These are phyloP conservation scores for Colletotrichum sp. DNA, from an alignment of 2,329 filamentous ascomycete species.

Conservation along the genomic window DNA sequence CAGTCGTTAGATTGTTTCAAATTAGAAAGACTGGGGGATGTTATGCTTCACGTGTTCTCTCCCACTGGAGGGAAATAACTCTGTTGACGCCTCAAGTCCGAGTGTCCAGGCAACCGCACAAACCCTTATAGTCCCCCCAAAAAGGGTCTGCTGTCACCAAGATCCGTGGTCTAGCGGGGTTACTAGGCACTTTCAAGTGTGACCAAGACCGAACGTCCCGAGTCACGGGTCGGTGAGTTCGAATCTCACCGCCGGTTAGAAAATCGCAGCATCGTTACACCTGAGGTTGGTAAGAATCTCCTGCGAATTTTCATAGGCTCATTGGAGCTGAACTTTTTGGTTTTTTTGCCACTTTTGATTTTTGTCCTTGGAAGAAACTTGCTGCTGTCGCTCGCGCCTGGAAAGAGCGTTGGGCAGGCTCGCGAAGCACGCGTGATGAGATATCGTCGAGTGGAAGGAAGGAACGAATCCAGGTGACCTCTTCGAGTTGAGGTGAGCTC, in stretches of 20 bases:
- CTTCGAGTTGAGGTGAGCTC: background rate
- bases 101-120: background rate
- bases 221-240: background rate
- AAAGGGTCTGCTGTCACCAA: background rate
- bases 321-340: background rate
- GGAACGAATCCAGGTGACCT: background rate
- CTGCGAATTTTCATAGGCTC: background rate
- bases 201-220: background rate
- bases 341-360: background rate
- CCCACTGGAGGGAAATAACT: too few species aligned
- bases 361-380: background rate
- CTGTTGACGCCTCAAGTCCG: too few species aligned
- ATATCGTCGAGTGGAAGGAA: background rate
- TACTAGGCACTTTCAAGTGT: background rate
- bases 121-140: background rate
- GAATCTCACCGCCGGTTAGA: background rate
- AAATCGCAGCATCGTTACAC: background rate
- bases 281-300: background rate
- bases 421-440: background rate
- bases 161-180: background rate
- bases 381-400: background rate
- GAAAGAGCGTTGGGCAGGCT: rapidly evolving
- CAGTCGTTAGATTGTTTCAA: too few species aligned
- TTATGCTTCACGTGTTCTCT: too few species aligned
- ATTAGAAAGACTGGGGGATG: too few species aligned